Percentiles rank a stretch among this genome's conserved stretches.
These are phyloP conservation scores for Stipa capillata DNA, from an alignment of 176 grass and related monocot species.

Conservation along the genomic window DNA sequence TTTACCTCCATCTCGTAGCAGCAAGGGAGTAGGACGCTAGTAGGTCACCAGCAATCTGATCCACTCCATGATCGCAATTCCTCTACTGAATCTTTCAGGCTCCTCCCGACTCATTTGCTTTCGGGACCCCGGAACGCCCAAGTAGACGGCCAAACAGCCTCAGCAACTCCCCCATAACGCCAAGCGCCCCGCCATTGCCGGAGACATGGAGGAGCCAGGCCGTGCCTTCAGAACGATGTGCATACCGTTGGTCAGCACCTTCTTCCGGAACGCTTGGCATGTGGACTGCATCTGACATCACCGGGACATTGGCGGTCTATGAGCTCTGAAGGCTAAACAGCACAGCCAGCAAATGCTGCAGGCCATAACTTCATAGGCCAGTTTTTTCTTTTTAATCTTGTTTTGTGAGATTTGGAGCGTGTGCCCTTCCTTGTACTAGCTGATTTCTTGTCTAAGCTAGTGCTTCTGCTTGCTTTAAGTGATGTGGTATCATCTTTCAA, in stretches of 20 bases:
- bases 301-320: background rate
- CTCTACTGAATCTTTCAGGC: background rate
- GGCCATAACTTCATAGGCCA: background rate
- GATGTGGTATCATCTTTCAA: no score
- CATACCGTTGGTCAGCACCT: slow-evolving; percentile 9
- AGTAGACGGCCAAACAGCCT: background rate
- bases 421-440: background rate
- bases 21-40: background rate
- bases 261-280: background rate
- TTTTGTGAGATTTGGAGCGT: background rate
- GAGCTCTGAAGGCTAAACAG: background rate
- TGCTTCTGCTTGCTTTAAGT: no score
- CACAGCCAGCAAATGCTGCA: background rate
- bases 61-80: background rate
- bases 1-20: background rate
- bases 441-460: no score
- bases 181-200: background rate
- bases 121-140: background rate
- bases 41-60: background rate
- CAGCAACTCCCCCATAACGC: background rate
- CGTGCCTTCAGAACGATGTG: background rate
- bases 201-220: background rate
- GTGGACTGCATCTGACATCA: background rate
- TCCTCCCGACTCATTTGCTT: background rate
- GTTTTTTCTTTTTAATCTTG: no score